Percentiles rank a stretch among this genome's conserved stretches.
Conservation (phyloP, 2,329 filamentous ascomycete genomes). For the Botryotinia calthae region DNA sequence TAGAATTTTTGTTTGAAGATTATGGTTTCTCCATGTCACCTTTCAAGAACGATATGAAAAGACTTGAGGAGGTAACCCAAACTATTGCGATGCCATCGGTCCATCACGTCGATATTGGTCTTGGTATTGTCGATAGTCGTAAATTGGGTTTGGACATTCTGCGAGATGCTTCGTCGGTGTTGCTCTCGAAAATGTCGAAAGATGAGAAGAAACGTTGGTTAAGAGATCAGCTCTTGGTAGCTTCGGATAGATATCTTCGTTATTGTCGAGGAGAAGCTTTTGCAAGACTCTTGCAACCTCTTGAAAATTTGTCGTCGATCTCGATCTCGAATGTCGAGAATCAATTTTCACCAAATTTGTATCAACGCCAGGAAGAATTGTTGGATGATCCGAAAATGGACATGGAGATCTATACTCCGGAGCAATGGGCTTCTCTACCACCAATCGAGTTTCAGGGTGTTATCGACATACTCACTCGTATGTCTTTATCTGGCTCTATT, state of each 20-base stretch:
- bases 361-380: background rate
- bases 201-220: background rate
- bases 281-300: background rate
- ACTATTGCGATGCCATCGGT: background rate
- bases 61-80: background rate
- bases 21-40: background rate
- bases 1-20: background rate
- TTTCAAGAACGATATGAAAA: background rate
- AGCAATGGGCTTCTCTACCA: background rate
- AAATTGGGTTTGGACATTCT: background rate
- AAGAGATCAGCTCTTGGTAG: background rate
- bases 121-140: background rate
- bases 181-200: background rate
- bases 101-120: background rate
- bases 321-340: background rate
- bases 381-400: background rate
- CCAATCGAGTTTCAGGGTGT: background rate
- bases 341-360: fast-evolving
- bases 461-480: background rate
- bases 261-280: background rate
- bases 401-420: background rate
- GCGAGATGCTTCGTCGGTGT: background rate
- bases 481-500: background rate
- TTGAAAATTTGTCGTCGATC: background rate
- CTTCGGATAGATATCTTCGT: background rate